Conservation (phyloP, 2,329 filamentous ascomycete species). For the Dothideomycetes sp. region DNA sequence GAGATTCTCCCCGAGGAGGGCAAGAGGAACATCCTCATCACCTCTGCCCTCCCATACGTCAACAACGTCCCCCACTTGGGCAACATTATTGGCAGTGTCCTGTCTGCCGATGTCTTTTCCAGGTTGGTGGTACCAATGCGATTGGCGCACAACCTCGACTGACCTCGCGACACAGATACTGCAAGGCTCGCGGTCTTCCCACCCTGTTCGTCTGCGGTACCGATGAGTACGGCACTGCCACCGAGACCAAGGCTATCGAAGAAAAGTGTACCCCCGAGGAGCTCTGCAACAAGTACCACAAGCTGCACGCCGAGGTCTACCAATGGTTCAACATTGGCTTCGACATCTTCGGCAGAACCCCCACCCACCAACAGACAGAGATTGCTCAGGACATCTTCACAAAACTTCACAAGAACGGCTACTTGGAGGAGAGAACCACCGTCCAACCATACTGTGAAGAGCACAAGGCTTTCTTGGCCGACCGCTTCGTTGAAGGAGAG, state of each 20-base stretch:
- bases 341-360: slow-evolving; percentile 89
- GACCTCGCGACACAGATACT: slow-evolving; percentile 47
- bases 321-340: slow-evolving; percentile 95
- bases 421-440: slow-evolving; percentile 75
- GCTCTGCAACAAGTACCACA: slow-evolving; percentile 88
- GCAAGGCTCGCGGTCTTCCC: slow-evolving; percentile 66
- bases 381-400: slow-evolving; percentile 89
- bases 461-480: slow-evolving; percentile 59
- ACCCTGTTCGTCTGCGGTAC: slow-evolving; percentile 82
- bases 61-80: slow-evolving; percentile 70
- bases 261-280: slow-evolving; percentile 73
- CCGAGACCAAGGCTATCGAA: slow-evolving; percentile 89
- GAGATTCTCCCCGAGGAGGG: slow-evolving; percentile 41
- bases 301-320: slow-evolving; percentile 82
- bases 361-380: slow-evolving; percentile 77
- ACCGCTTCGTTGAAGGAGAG: slow-evolving; percentile 73
- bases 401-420: slow-evolving; percentile 81
- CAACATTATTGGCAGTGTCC: slow-evolving; percentile 78
- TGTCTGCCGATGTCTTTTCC: slow-evolving; percentile 74
- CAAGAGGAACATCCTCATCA: slow-evolving; percentile 82
- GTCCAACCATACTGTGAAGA: slow-evolving; percentile 81
- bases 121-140: slow-evolving; percentile 13
- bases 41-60: slow-evolving; percentile 82
- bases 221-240: slow-evolving; percentile 93
- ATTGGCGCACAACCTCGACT: slow-evolving; percentile 1